phyloP scores from a whole-genome alignment of 2,329 filamentous ascomycete species.

The Coniella vitis region DNA sequence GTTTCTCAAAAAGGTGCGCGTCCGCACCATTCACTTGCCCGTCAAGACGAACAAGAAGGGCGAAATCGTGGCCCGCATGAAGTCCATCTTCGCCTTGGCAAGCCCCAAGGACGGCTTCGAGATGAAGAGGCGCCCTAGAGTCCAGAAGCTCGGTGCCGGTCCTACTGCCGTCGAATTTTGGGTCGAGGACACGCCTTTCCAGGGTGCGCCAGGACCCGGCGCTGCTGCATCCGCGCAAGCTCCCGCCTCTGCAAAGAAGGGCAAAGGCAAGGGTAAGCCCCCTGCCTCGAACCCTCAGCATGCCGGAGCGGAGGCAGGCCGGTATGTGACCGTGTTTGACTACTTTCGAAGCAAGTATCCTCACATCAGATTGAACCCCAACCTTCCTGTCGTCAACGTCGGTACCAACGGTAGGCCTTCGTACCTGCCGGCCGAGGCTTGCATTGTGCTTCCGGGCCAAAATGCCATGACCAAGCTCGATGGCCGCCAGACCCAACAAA shows the following conservation, averaged over 20 bases:
- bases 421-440: constrained; percentile 54
- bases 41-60: constrained; percentile 26
- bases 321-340: constrained; percentile 44
- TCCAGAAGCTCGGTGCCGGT: constrained; percentile 33
- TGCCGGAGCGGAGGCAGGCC: constrained; percentile 1
- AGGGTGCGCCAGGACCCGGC: not conserved
- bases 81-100: constrained; percentile 31
- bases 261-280: constrained; percentile 5
- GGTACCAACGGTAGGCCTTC: constrained; percentile 44
- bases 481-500: constrained; percentile 45
- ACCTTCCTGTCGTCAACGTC: constrained; percentile 51
- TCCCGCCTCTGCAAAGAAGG: constrained; percentile 8
- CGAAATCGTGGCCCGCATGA: constrained; percentile 29
- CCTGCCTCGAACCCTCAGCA: constrained; percentile 3
- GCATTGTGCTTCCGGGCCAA: constrained; percentile 50
- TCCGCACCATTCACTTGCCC: constrained; percentile 32
- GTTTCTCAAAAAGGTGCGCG: constrained; percentile 32
- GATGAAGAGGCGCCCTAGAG: constrained; percentile 22
- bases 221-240: not conserved
- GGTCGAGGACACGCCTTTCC: constrained; percentile 24
- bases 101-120: constrained; percentile 26
- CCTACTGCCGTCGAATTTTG: constrained; percentile 50
- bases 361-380: constrained; percentile 22
- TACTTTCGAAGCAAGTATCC: constrained; percentile 38
- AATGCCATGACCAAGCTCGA: constrained; percentile 39